Conservation (phyloP, 2,329 filamentous ascomycete species). For the Fusarium graminum region DNA sequence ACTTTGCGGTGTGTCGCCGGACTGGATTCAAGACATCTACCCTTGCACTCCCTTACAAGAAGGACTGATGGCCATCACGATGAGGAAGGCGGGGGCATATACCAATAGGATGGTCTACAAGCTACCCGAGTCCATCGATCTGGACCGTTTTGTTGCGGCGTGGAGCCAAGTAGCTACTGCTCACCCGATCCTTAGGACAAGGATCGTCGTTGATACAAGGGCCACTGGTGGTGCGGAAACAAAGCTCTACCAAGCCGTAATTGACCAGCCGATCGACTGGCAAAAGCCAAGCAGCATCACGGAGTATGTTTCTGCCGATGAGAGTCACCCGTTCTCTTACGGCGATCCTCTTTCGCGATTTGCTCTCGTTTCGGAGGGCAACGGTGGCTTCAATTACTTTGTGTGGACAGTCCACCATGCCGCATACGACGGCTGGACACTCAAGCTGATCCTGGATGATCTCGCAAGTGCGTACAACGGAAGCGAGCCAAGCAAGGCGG, state of each 20-base stretch:
- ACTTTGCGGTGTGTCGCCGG: conserved; percentile 7
- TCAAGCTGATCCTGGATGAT: conserved; percentile 8
- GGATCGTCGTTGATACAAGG: conserved; percentile 15
- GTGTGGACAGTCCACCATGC: conserved; percentile 16
- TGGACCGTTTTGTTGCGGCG: conserved; percentile 15
- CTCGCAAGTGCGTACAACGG: conserved; percentile 10
- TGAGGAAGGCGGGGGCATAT: conserved; percentile 7
- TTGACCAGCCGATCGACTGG: conserved; percentile 11
- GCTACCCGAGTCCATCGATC: conserved; percentile 9
- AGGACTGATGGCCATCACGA: conserved; percentile 9
- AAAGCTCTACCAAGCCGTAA: conserved; percentile 16
- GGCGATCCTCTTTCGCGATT: conserved; percentile 6
- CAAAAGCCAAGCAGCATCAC: conserved; percentile 13
- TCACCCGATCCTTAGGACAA: conserved; percentile 15
- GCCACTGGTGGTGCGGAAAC: conserved; percentile 10
- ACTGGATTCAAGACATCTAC: conserved; percentile 11
- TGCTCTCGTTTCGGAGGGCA: conserved; percentile 8
- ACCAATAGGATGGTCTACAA: conserved; percentile 14
- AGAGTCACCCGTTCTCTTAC: conserved; percentile 14
- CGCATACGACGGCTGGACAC: conserved; percentile 10
- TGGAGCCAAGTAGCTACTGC: conserved; percentile 11
- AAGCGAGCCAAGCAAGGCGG: conserved; percentile 10
- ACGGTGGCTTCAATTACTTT: conserved; percentile 6
- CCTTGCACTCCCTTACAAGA: conserved; percentile 16
- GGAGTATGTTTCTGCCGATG: conserved; percentile 13